Evolutionary conservation across 106 monocot species (phyloP).

Genomic region (Dioscorea dumetorum): DNA sequence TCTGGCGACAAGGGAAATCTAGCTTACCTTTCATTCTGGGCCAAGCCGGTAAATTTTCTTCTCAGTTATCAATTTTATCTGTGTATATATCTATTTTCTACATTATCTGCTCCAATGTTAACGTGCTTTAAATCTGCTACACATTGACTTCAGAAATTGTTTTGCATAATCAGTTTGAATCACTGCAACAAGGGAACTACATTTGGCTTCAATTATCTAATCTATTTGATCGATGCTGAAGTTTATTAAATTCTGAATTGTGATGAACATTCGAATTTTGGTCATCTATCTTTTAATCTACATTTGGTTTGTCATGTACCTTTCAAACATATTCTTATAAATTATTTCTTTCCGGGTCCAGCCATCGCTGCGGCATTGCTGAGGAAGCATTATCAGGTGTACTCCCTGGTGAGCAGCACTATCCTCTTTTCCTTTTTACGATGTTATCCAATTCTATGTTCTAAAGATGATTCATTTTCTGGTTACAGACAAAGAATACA

Average conservation of each 20-base stretch:
- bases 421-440: neutral
- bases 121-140: no score
- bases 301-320: no score
- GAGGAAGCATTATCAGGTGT: constrained; percentile 35
- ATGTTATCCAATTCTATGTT: neutral
- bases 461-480: neutral
- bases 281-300: neutral
- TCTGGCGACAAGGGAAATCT: constrained; percentile 1
- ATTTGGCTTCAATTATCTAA: neutral
- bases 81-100: neutral
- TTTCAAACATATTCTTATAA: neutral
- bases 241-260: neutral
- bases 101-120: neutral
- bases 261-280: neutral
- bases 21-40: neutral
- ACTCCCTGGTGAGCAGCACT: constrained; percentile 25
- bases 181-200: neutral
- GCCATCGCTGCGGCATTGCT: constrained; percentile 39
- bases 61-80: neutral
- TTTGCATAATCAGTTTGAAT: neutral
- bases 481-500: constrained; percentile 45
- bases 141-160: neutral
- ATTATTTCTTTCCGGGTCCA: constrained; percentile 11
- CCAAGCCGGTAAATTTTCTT: neutral
- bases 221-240: neutral